Evolutionary conservation across 495 filamentous ascomycete genomes (phyloP).

Genomic region (Talaromyces wortmannii): DNA sequence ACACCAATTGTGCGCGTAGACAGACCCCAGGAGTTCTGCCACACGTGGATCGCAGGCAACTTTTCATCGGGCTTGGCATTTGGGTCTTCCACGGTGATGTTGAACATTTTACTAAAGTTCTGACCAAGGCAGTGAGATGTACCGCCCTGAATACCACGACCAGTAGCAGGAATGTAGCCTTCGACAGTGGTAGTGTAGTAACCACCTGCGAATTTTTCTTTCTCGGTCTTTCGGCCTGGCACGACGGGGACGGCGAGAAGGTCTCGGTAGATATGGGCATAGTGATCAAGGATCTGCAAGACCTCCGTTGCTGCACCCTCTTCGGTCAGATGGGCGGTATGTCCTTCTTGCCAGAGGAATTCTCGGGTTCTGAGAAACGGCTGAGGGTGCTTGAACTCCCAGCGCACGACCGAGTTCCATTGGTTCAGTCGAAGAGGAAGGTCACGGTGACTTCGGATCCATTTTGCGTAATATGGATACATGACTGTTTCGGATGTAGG

Average conservation of each 20-base stretch:
- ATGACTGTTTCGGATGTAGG: slow-evolving; percentile 93
- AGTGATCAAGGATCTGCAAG: slow-evolving; percentile 85
- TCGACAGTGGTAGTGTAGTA: slow-evolving; percentile 93
- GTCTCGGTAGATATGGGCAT: slow-evolving; percentile 83
- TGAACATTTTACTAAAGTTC: slow-evolving; percentile 98
- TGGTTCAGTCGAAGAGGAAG: slow-evolving; percentile 90
- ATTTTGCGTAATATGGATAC: slow-evolving; percentile 94
- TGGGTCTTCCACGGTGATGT: slow-evolving; percentile 93
- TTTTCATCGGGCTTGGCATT: slow-evolving; percentile 66
- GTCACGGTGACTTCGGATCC: slow-evolving; percentile 91
- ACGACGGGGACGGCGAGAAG: slow-evolving; percentile 92
- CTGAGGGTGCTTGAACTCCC: slow-evolving; percentile 97
- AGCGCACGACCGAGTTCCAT: slow-evolving; percentile 96
- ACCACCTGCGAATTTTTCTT: slow-evolving; percentile 95
- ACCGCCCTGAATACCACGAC: slow-evolving; percentile 91
- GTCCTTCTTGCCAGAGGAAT: slow-evolving; percentile 98
- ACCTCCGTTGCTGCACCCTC: slow-evolving; percentile 76
- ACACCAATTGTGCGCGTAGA: slow-evolving; percentile 93
- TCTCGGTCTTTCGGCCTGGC: slow-evolving; percentile 77
- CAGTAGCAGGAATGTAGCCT: slow-evolving; percentile 82
- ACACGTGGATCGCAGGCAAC: slow-evolving; percentile 67
- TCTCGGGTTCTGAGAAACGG: slow-evolving; percentile 90
- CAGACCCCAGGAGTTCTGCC: slow-evolving; percentile 98
- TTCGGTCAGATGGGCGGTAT: slow-evolving; percentile 87
- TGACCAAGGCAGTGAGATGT: slow-evolving; percentile 93